Conservation (phyloP, 2,329 filamentous ascomycete species). For the Didymella segeticola region DNA sequence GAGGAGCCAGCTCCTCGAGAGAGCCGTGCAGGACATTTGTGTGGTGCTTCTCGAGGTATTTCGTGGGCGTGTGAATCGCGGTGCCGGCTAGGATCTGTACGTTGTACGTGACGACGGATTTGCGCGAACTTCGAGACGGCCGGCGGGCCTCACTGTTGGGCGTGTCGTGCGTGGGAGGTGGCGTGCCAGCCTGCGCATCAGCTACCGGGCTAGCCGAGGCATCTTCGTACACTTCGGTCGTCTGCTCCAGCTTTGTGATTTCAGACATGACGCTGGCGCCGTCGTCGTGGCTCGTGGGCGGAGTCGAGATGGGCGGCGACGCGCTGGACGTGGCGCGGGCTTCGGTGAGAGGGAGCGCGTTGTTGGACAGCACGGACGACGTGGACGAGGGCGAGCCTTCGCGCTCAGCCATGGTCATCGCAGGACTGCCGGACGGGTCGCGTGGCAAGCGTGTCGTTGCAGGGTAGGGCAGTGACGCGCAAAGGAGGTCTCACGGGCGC, state of each 20-base stretch:
- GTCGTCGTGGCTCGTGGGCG: conserved; percentile 71
- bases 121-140: conserved; percentile 60
- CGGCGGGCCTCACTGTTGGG: conserved; percentile 36
- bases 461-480: conserved; percentile 43
- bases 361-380: conserved; percentile 50
- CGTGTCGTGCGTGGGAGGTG: conserved; percentile 23
- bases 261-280: conserved; percentile 62
- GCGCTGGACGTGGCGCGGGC: conserved; percentile 57
- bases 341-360: conserved; percentile 33
- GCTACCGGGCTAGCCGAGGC: conserved; percentile 9
- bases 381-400: conserved; percentile 48
- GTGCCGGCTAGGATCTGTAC: conserved; percentile 68
- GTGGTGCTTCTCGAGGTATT: conserved; percentile 49
- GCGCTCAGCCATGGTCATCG: conserved; percentile 41
- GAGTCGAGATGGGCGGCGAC: conserved; percentile 65
- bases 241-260: conserved; percentile 38
- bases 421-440: conserved; percentile 22
- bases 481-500: conserved; percentile 37
- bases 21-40: conserved; percentile 45
- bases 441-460: conserved; percentile 30
- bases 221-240: conserved; percentile 32
- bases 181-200: conserved; percentile 20
- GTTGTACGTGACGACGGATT: conserved; percentile 70
- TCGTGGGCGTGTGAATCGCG: conserved; percentile 62
- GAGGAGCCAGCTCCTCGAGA: conserved; percentile 25